Evolutionary conservation across 768 basidiomycete species (phyloP).

Genomic region (Thelephora ganbajun): DNA sequence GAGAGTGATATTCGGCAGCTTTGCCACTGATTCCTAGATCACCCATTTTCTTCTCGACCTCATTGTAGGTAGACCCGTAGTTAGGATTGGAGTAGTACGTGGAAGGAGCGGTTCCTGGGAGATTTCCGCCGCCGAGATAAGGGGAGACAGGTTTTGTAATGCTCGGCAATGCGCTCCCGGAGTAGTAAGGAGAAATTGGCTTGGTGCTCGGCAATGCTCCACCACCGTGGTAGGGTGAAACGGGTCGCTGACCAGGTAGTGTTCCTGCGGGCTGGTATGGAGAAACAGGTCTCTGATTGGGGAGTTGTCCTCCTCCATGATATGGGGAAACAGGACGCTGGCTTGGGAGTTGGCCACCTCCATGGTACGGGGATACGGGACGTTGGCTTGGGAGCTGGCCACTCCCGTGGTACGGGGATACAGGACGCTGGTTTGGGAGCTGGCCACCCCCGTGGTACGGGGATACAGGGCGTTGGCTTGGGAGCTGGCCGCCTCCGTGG

Average conservation of each 20-base stretch:
- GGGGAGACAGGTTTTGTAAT: conserved; percentile 12
- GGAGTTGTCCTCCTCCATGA: conserved; percentile 4
- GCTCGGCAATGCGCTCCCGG: background rate
- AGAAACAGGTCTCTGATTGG: conserved; percentile 7
- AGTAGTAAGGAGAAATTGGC: conserved; percentile 17
- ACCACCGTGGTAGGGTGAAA: conserved; percentile 20
- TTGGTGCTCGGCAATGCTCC: conserved; percentile 8
- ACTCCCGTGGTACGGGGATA: conserved; percentile 10
- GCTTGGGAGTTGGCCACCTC: background rate
- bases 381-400: conserved; percentile 8
- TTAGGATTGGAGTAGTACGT: conserved; percentile 1
- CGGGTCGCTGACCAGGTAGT: conserved; percentile 18
- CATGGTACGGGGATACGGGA: conserved; percentile 5
- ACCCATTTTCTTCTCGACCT: background rate
- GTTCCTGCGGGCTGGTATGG: conserved; percentile 13
- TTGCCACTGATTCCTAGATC: background rate
- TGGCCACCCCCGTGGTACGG: conserved; percentile 3
- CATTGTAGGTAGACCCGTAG: conserved; percentile 3
- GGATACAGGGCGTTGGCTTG: conserved; percentile 6
- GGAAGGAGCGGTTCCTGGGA: conserved; percentile 6
- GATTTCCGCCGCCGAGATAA: conserved; percentile 10
- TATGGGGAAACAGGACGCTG: conserved; percentile 11
- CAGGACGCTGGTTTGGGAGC: background rate
- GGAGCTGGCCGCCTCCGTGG: conserved; percentile 5
- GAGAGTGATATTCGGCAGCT: background rate